Evolutionary conservation across 1,284 basidiomycete genomes (phyloP), one percentile per base, ranked within the genome.

Genomic region (Ceratobasidium sp.): DNA sequence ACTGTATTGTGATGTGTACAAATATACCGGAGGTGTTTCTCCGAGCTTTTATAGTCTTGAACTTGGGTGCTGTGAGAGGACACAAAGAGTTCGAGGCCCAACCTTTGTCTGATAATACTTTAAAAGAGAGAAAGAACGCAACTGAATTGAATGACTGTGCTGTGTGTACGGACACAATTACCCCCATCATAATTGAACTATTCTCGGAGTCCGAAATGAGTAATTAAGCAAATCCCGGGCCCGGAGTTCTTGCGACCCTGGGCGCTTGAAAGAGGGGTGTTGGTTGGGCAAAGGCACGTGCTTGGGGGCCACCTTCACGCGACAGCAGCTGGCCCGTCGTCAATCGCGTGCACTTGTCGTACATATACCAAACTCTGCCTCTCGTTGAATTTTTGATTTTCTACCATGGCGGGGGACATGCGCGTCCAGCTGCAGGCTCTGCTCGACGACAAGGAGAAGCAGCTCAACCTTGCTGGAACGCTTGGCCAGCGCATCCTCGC

Each of bases 401-500:
- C 42, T 42, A 60, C 75, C 40, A 77, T 77, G 75, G 75, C 75
- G 51, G 75, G 75, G 72, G 90, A 93, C 86, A 89, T 94, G 87
- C 93, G 92, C 81, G 87, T 89, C 79, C 90, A 94, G 80, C 91
- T 97, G 23, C 94, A 96, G 82, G 87, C 87, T 77, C 90, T 97
- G 79, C 90, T 98, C 80, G 94, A 96, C 86, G 89, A 88, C 85
- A 98, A 98, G 87, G 94, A 96, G 84, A 91, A 92, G 83, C 95
- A 98, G 85, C 92, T 97, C 60, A 92, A 95, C 81, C 93, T 95
- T 81, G 95, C 95, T 7, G 96, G 94, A 58, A 93, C 92, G 77
- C 92, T 98, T 84, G 96, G 97, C 70, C 95, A 97, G 86, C 93
- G 94, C 84, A 91, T 98, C 81, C 91, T 97, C 80, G 90, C 91